Conservation (phyloP, 805 yeast species). For the Torulaspora indica region DNA sequence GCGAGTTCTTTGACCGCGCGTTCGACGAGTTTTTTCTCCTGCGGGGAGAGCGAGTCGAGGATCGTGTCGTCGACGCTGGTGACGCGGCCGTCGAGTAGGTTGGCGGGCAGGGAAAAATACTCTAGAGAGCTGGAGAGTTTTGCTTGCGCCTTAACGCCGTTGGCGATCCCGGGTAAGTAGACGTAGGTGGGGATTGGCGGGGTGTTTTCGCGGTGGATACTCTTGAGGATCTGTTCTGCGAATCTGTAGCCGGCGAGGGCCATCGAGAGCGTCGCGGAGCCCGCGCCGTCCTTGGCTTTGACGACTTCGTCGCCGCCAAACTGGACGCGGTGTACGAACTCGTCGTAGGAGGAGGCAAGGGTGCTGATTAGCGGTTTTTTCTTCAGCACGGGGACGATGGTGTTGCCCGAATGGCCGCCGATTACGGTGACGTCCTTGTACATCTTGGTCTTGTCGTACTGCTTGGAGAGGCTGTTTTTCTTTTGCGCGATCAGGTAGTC, state of each 20-base stretch:
- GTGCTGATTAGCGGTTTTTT: conserved; percentile 48
- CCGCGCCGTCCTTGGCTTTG: conserved; percentile 78
- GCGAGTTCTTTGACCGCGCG: conserved; percentile 52
- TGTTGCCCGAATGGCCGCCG: conserved; percentile 83
- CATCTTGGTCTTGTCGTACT: conserved; percentile 37
- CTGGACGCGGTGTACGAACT: conserved; percentile 70
- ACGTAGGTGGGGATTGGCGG: conserved; percentile 42
- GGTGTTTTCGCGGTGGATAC: conserved; percentile 22
- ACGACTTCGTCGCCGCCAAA: conserved; percentile 89
- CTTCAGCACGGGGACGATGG: conserved; percentile 72
- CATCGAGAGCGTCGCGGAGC: conserved; percentile 82
- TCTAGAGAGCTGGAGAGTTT: conserved; percentile 37
- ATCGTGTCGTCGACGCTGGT: conserved; percentile 48
- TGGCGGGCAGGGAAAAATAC: conserved; percentile 61
- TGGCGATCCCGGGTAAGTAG: conserved; percentile 50
- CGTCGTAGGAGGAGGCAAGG: conserved; percentile 43
- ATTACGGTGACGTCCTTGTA: conserved; percentile 64
- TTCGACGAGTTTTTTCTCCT: conserved; percentile 49
- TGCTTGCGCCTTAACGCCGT: conserved; percentile 43
- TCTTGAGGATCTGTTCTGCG: conserved; percentile 58
- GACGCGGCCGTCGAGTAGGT: conserved; percentile 49
- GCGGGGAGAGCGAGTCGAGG: conserved; percentile 42
- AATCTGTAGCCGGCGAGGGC: conserved; percentile 80
- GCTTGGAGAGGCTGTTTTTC: conserved; percentile 6
- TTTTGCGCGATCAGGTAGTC: conserved; percentile 15